Evolutionary conservation across 78 protist species (phyloP).

Genomic region (Polysphondylium violaceum): DNA sequence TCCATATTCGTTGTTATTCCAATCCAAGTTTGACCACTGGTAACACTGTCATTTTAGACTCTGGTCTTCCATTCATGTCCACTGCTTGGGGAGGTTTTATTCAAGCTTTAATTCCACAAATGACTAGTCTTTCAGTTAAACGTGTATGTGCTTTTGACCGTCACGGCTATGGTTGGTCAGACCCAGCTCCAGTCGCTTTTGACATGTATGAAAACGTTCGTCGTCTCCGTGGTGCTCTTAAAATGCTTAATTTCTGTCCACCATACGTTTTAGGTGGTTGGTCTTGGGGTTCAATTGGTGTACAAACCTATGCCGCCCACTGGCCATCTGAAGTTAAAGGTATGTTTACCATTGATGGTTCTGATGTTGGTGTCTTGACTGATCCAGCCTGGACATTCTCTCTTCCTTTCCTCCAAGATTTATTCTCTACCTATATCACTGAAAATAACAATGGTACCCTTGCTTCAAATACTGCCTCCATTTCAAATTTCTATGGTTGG

Average conservation of each 20-base stretch:
- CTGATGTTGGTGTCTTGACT: not conserved
- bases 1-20: slow-evolving; percentile 59
- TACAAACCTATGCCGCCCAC: slow-evolving; percentile 5
- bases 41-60: slow-evolving; percentile 8
- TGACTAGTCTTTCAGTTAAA: not conserved
- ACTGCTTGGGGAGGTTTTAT: not conserved
- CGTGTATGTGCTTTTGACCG: slow-evolving; percentile 43
- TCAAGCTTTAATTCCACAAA: not conserved
- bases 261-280: slow-evolving; percentile 14
- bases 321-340: slow-evolving; percentile 35
- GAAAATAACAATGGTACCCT: no score
- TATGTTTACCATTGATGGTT: slow-evolving; percentile 28
- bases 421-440: no score
- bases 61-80: slow-evolving; percentile 30
- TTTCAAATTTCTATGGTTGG: no score
- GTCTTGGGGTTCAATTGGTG: slow-evolving; percentile 25
- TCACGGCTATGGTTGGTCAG: slow-evolving; percentile 55
- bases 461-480: no score
- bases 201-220: not conserved
- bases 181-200: slow-evolving; percentile 11
- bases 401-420: no score
- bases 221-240: not conserved
- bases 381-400: not conserved
- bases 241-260: not conserved
- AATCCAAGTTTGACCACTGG: not conserved